Conservation (phyloP, 2,329 filamentous ascomycete genomes). For the Cladorrhinum sp. region DNA sequence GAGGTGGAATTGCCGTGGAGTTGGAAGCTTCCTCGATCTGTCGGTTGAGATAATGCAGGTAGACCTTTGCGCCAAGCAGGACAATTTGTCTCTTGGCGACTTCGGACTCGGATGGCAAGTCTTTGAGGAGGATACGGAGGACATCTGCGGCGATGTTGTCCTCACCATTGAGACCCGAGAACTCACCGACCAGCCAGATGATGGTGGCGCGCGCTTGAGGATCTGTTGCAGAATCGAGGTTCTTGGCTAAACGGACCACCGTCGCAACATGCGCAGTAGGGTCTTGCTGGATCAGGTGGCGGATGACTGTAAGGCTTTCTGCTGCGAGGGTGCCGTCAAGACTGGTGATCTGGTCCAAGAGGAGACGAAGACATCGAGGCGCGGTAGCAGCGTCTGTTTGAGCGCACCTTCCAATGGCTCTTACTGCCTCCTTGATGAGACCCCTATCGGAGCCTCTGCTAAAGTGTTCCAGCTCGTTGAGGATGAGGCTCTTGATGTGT, state of each 20-base stretch:
- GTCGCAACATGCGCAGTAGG: conserved; percentile 78
- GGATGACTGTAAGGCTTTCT: conserved; percentile 90
- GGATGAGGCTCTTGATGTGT: conserved; percentile 77
- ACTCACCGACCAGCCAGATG: conserved; percentile 96
- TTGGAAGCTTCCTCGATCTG: conserved; percentile 42
- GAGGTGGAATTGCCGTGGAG: conserved; percentile 33
- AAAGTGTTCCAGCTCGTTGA: conserved; percentile 94
- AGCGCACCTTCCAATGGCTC: conserved; percentile 90
- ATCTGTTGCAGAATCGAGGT: conserved; percentile 83
- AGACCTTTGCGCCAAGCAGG: conserved; percentile 91
- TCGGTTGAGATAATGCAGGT: conserved; percentile 79
- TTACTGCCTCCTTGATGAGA: conserved; percentile 82
- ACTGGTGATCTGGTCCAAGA: conserved; percentile 84
- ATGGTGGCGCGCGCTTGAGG: conserved; percentile 89
- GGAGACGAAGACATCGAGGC: conserved; percentile 73
- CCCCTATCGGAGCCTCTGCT: conserved; percentile 69
- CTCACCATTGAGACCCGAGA: conserved; percentile 72
- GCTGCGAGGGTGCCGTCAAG: conserved; percentile 84
- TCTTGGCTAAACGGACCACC: conserved; percentile 83
- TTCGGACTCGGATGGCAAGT: conserved; percentile 80
- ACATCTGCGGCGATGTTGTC: conserved; percentile 94
- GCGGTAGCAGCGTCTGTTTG: conserved; percentile 71
- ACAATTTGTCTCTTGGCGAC: conserved; percentile 88
- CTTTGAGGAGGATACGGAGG: conserved; percentile 79
- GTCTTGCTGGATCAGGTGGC: conserved; percentile 91